Conservation (phyloP, 2,329 filamentous ascomycete genomes). For the Clarireedia hainanense region DNA sequence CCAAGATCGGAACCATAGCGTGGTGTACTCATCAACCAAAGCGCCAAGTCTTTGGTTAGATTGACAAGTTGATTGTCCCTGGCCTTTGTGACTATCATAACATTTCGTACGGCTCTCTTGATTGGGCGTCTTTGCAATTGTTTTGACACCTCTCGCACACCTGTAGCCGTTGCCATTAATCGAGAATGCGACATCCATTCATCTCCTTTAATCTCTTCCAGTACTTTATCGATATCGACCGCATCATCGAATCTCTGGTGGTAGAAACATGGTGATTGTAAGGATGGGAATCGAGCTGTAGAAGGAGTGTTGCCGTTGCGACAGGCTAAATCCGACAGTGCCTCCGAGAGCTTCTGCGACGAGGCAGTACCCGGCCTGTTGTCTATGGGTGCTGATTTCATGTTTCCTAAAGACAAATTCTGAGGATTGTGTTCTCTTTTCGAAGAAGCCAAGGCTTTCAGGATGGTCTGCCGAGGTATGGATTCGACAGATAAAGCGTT, state of each 20-base stretch:
- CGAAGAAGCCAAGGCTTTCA: conserved; percentile 71
- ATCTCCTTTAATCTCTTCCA: conserved; percentile 86
- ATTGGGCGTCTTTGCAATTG: conserved; percentile 89
- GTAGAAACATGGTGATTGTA: conserved; percentile 95
- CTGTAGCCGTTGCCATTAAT: conserved; percentile 89
- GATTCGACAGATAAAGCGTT: conserved; percentile 30
- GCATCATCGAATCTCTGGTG: conserved; percentile 95
- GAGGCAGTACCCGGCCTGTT: conserved; percentile 24
- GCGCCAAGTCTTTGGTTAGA: conserved; percentile 77
- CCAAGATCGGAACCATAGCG: conserved; percentile 85
- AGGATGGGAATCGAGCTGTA: conserved; percentile 49
- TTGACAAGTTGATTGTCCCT: conserved; percentile 89
- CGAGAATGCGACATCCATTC: conserved; percentile 90
- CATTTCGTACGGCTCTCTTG: conserved; percentile 80
- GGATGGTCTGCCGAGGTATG: conserved; percentile 69
- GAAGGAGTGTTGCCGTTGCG: conserved; percentile 24
- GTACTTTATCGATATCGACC: conserved; percentile 87
- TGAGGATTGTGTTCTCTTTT: conserved; percentile 51
- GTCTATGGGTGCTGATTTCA: conserved; percentile 12
- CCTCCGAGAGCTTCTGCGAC: conserved; percentile 54
- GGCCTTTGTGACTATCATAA: conserved; percentile 99
- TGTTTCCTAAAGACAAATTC: conserved; percentile 9
- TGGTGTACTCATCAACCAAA: conserved; percentile 82
- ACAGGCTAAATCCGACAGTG: conserved; percentile 43
- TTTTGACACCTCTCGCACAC: conserved; percentile 90